These are phyloP conservation scores for Pelagomonas calceolata DNA, from an alignment of 108 stramenopile species.

Conservation along the genomic window DNA sequence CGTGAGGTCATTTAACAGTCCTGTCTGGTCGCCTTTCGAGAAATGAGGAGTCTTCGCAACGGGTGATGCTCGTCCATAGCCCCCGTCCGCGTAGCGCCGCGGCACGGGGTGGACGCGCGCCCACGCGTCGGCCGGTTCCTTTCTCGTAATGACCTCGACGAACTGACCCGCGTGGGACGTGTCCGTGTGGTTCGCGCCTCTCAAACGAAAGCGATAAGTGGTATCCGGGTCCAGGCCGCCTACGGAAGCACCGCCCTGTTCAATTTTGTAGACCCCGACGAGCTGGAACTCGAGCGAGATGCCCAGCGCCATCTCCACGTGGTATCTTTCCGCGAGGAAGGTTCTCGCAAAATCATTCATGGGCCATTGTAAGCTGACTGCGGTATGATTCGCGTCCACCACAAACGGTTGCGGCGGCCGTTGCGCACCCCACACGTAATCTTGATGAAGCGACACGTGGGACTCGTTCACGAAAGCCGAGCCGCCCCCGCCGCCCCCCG, in stretches of 20 bases:
- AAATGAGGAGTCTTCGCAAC: background rate
- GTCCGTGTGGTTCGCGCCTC: background rate
- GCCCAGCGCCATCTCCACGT: background rate
- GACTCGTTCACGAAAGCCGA: background rate
- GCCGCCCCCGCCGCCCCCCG: background rate
- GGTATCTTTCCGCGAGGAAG: background rate
- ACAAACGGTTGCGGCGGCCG: background rate
- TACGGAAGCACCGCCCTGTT: background rate
- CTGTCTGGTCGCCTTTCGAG: background rate
- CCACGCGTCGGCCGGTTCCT: background rate
- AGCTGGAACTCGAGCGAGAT: background rate
- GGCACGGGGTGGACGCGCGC: background rate
- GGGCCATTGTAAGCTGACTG: background rate
- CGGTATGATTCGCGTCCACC: background rate
- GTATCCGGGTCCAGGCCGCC: background rate
- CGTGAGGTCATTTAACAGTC: background rate
- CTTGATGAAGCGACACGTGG: no score
- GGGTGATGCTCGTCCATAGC: background rate
- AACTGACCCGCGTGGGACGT: background rate
- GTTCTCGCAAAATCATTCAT: background rate
- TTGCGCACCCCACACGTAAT: no score
- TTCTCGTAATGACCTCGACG: background rate
- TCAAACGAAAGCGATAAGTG: background rate
- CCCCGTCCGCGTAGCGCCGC: background rate
- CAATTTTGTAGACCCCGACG: background rate